Conservation (phyloP, 176 grass and related monocot genomes). For the Avena insularis region DNA sequence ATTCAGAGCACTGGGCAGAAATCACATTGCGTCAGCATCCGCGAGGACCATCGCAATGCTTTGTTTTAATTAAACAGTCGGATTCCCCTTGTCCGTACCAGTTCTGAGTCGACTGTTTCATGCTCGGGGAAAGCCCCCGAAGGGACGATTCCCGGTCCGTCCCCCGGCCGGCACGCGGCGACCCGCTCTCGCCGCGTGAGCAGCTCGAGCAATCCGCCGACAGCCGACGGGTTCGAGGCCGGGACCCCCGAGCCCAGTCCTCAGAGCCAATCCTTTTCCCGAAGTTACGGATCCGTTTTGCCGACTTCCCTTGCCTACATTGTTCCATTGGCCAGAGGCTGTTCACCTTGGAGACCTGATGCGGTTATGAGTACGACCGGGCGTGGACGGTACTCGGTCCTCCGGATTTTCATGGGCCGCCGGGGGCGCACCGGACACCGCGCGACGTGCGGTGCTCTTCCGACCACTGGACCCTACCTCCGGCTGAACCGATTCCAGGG, state of each 20-base stretch:
- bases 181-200: slow-evolving; percentile 41
- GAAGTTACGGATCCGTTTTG: slow-evolving; percentile 80
- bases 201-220: slow-evolving; percentile 46
- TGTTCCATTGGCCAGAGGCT: slow-evolving; percentile 79
- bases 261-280: slow-evolving; percentile 83
- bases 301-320: slow-evolving; percentile 93
- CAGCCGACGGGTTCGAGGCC: slow-evolving; percentile 45
- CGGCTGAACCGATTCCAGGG: slow-evolving; percentile 71
- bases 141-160: too few species aligned
- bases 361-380: slow-evolving; percentile 68
- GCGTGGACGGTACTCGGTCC: slow-evolving; percentile 67
- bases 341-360: slow-evolving; percentile 72
- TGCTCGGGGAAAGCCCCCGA: too few species aligned
- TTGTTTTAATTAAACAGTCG: slow-evolving; percentile 87
- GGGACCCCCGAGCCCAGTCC: slow-evolving; percentile 41
- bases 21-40: slow-evolving; percentile 74
- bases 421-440: slow-evolving; percentile 61
- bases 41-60: slow-evolving; percentile 76
- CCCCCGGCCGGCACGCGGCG: not conserved
- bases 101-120: too few species aligned
- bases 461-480: slow-evolving; percentile 72
- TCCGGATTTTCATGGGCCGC: slow-evolving; percentile 70
- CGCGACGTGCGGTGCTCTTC: slow-evolving; percentile 74
- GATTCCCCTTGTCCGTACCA: slow-evolving; percentile 48
- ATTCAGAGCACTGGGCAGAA: slow-evolving; percentile 80